Conservation (phyloP, 345 rosid species). For the Corymbia maculata region DNA sequence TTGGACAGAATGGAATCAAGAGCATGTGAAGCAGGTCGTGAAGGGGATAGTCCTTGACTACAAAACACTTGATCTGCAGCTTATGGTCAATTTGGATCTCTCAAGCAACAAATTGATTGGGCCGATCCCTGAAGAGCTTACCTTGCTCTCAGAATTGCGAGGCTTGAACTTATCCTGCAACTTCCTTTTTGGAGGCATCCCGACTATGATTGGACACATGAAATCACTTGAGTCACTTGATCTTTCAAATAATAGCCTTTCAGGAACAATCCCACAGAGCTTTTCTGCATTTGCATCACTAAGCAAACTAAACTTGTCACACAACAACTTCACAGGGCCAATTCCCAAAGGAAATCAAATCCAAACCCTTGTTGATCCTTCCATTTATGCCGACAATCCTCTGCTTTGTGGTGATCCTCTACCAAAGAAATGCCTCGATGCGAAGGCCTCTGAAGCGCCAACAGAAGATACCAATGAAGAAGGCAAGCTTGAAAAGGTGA, state of each 20-base stretch:
- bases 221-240: not conserved
- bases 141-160: not conserved
- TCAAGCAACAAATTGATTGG: slow-evolving; percentile 12
- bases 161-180: not conserved
- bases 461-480: not conserved
- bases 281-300: not conserved
- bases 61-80: not conserved
- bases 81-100: slow-evolving; percentile 9
- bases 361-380: not conserved
- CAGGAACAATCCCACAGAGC: not conserved
- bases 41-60: not conserved
- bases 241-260: not conserved
- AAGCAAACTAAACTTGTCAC: not conserved
- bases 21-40: not conserved
- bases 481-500: not conserved
- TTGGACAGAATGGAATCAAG: not conserved
- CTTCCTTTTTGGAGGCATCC: not conserved
- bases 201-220: not conserved
- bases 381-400: not conserved
- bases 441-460: not conserved
- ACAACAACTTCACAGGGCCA: not conserved
- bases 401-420: not conserved
- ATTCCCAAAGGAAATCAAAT: not conserved
- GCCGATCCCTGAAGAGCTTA: not conserved
- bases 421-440: not conserved